Evolutionary conservation across 768 basidiomycete genomes (phyloP).

Genomic region (Phanerochaete sordida): DNA sequence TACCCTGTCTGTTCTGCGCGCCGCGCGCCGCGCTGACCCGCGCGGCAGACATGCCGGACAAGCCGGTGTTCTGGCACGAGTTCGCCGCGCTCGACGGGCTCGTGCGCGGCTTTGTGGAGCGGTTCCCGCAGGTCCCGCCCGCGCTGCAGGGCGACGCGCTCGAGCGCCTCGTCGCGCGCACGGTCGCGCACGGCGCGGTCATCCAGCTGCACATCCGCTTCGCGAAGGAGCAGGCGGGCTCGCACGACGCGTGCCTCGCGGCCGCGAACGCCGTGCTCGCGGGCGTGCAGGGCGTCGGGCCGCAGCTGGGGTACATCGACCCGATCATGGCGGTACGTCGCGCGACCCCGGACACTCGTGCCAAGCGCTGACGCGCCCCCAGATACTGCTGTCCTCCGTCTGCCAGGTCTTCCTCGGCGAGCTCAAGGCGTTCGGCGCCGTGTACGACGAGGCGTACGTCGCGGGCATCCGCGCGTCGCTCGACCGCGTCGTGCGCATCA

Average conservation of each 20-base stretch:
- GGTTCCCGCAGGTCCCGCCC: conserved; percentile 6
- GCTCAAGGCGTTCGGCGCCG: conserved; percentile 6
- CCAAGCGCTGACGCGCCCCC: neutral
- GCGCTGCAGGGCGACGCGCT: conserved; percentile 11
- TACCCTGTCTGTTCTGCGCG: neutral
- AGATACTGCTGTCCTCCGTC: conserved; percentile 21
- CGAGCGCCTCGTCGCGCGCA: conserved; percentile 18
- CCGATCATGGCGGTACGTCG: conserved; percentile 24
- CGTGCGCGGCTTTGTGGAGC: conserved; percentile 15
- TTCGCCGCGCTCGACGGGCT: conserved; percentile 17
- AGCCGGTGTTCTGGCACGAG: conserved; percentile 11
- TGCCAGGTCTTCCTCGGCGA: conserved; percentile 20
- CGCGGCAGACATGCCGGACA: conserved; percentile 4
- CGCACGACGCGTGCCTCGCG: conserved; percentile 16
- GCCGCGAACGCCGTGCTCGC: conserved; percentile 18
- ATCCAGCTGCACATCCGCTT: conserved; percentile 25
- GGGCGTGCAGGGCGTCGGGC: conserved; percentile 14
- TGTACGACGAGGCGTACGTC: conserved; percentile 4
- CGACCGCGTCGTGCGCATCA: conserved; percentile 18
- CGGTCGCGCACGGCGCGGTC: conserved; percentile 19
- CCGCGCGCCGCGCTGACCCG: neutral
- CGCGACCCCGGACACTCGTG: neutral
- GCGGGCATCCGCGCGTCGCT: conserved; percentile 11
- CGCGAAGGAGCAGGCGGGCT: conserved; percentile 9
- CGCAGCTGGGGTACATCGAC: conserved; percentile 18